Evolutionary conservation across 164 flowering plant species (phyloP), one percentile per base, ranked within the genome.

Genomic region (Chimonanthus praecox): DNA sequence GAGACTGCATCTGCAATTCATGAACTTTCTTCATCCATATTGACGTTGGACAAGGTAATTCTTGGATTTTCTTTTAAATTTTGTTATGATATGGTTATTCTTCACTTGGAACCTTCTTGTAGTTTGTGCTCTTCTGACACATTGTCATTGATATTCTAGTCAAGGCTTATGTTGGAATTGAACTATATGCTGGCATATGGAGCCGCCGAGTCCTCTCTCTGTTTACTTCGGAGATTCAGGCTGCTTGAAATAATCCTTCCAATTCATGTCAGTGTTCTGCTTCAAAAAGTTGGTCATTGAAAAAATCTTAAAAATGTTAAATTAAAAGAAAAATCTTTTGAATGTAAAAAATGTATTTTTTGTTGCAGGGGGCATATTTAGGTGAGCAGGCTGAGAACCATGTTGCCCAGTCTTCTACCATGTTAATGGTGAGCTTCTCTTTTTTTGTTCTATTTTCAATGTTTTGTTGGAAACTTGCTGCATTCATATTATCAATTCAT

Each of bases 151-250:
- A 13, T 64, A 44, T 72, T 82, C 71, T 83, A 96, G 98, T 49
- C 72, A 72, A 88, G 98, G 84, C 64, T 90, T 78, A 81, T 84
- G 89, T 63, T 92, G 97, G 99, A 96, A 80, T 4, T 96, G 83
- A 89, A 92, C 84, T 90, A 82, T 79, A 89, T 93, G 98, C 82
- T 96, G 64, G 87, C 99, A 51, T 92, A 90, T 80, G 98, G 99
- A 83, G 92, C 98, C 71, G 97, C 98, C 71, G 87, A 81, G 80
- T 75, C 87, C 78, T 92, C 98, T 69, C 78, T 96, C 62, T 71
- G 47, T 75, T 80, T 93, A 76, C 97, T 96, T 49, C 78, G 70
- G 76, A 89, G 82, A 78, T 88, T 84, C 82, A 81, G 83, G 60
- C 82, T 96, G 69, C 92, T 96, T 71, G 83, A 88, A 33, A 71